Percentiles rank a stretch among this genome's conserved stretches.
Conservation (phyloP, 1,139 yeast species). For the Nakaseomyces delphensis region DNA sequence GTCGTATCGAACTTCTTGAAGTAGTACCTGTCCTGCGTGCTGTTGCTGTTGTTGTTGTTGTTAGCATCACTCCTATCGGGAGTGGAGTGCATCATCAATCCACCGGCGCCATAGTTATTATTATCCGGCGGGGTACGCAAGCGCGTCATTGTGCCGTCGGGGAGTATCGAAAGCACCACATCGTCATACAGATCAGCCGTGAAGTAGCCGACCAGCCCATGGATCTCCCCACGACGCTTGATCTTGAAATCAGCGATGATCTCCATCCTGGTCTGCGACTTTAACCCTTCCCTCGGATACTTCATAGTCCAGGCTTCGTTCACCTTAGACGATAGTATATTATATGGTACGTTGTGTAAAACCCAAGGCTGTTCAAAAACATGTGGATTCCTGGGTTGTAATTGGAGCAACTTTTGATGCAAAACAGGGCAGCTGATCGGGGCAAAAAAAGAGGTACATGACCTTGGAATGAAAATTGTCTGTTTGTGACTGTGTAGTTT, state of each 20-base stretch:
- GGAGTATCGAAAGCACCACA: conserved; percentile 47
- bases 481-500: conserved; percentile 25
- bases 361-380: conserved; percentile 48
- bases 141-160: conserved; percentile 30
- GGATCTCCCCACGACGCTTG: conserved; percentile 44
- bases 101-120: not conserved
- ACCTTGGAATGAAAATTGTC: conserved; percentile 53
- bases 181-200: conserved; percentile 56
- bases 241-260: conserved; percentile 31
- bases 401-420: conserved; percentile 30
- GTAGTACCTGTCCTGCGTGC: conserved; percentile 1
- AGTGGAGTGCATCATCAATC: conserved; percentile 3
- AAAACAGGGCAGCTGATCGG: conserved; percentile 57
- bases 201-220: conserved; percentile 72
- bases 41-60: no score
- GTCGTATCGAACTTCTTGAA: conserved; percentile 36
- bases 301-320: conserved; percentile 46
- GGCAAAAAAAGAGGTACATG: conserved; percentile 50
- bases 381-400: conserved; percentile 10
- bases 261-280: not conserved
- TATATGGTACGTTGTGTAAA: conserved; percentile 46
- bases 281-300: conserved; percentile 26
- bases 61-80: conserved; percentile 3
- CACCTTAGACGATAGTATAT: conserved; percentile 36
- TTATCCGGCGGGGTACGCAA: not conserved